Evolutionary conservation across 140 eudicot species (phyloP).

Genomic region (Artemisia princeps): DNA sequence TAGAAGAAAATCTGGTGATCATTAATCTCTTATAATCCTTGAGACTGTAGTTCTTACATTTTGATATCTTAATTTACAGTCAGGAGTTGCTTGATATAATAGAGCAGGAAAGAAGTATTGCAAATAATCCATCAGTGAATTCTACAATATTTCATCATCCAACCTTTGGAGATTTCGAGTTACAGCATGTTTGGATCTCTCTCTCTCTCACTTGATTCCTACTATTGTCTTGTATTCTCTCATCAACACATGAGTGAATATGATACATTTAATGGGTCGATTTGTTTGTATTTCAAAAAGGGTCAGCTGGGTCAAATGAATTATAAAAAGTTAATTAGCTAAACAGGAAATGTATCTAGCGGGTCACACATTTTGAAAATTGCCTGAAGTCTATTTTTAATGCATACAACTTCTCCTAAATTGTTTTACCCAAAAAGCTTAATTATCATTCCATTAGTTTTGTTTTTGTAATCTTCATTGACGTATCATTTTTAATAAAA

Average conservation of each 20-base stretch:
- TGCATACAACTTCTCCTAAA: too few species aligned
- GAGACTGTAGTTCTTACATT: constrained; percentile 13
- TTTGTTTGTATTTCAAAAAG: too few species aligned
- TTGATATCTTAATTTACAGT: constrained; percentile 38
- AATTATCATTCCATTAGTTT: too few species aligned
- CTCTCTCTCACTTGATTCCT: background rate
- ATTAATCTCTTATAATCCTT: background rate
- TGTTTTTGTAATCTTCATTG: too few species aligned
- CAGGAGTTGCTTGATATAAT: constrained; percentile 88
- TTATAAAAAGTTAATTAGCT: background rate
- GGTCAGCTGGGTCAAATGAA: background rate
- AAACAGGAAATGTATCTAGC: background rate
- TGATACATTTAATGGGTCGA: too few species aligned
- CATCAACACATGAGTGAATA: too few species aligned
- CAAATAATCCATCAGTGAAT: constrained; percentile 60
- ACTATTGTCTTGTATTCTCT: background rate
- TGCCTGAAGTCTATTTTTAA: too few species aligned
- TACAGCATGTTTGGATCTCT: constrained; percentile 56
- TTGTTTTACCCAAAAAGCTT: too few species aligned
- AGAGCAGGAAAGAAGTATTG: constrained; percentile 64
- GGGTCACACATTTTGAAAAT: too few species aligned
- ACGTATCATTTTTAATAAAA: too few species aligned
- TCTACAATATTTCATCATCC: constrained; percentile 82
- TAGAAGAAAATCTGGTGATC: constrained; percentile 8
- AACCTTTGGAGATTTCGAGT: constrained; percentile 76